These are phyloP conservation scores for Pythium phragmiticola DNA, from an alignment of 352 stramenopile genomes.

Conservation along the genomic window DNA sequence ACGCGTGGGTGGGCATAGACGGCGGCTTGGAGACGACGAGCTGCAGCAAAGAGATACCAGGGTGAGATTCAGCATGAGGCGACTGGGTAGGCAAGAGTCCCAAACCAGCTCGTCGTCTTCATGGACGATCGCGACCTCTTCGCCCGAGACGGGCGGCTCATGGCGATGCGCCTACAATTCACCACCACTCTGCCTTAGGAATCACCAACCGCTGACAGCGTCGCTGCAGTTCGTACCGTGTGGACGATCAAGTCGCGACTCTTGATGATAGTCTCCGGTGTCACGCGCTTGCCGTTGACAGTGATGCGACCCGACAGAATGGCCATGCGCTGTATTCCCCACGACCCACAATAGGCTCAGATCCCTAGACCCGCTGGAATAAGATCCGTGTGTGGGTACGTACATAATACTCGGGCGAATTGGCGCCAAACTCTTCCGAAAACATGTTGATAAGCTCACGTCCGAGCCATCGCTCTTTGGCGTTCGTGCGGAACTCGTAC, in stretches of 20 bases:
- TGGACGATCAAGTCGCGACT: conserved; percentile 94
- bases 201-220: too few relatives aligned
- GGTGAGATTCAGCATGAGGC: background rate
- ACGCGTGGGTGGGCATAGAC: conserved; percentile 94
- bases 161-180: conserved; percentile 90
- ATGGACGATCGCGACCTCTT: conserved; percentile 76
- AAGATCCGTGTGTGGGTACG: background rate
- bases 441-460: conserved; percentile 92
- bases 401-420: conserved; percentile 85
- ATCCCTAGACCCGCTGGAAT: background rate
- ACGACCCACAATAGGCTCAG: background rate
- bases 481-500: conserved; percentile 94
- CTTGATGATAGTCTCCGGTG: conserved; percentile 81
- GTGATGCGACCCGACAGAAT: conserved; percentile 93
- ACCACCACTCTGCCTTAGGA: background rate
- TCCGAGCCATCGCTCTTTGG: conserved; percentile 94
- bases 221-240: conserved; percentile 38
- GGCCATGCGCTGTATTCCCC: conserved; percentile 73
- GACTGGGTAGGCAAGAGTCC: background rate
- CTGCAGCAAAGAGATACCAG: conserved; percentile 25
- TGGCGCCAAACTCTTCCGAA: conserved; percentile 78
- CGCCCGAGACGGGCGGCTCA: conserved; percentile 91
- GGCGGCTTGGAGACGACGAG: conserved; percentile 88
- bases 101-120: conserved; percentile 75
- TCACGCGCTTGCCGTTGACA: conserved; percentile 87